Percentiles rank a stretch among this genome's conserved stretches.
Conservation (phyloP, 495 filamentous ascomycete species). For the Physcia stellaris region DNA sequence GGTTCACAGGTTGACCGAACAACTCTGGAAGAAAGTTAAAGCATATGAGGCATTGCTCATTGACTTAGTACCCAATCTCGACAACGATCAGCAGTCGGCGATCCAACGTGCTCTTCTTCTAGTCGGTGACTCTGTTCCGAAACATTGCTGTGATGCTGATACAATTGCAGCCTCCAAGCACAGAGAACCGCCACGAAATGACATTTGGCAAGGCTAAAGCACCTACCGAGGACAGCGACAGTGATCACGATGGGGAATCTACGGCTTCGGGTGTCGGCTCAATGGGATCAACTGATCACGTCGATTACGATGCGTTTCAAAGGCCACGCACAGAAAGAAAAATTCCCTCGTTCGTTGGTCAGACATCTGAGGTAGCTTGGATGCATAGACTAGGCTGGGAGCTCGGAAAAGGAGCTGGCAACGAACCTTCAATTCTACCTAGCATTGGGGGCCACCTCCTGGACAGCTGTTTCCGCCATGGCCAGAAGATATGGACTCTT, state of each 20-base stretch:
- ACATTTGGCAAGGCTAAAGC: background rate
- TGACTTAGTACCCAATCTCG: conserved; percentile 15
- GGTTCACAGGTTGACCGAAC: conserved; percentile 33
- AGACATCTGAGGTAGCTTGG: conserved; percentile 48
- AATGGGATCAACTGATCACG: conserved; percentile 28
- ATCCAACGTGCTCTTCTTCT: conserved; percentile 4
- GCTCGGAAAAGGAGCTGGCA: conserved; percentile 6
- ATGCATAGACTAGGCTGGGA: conserved; percentile 32
- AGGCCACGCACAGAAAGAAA: conserved; percentile 19
- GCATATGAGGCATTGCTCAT: conserved; percentile 27
- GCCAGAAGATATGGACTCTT: conserved; percentile 36
- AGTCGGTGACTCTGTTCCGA: too few relatives aligned
- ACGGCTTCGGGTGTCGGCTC: conserved; percentile 30
- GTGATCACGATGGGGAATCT: conserved; percentile 14
- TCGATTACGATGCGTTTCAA: conserved; percentile 26
- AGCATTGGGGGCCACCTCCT: background rate
- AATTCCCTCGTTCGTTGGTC: conserved; percentile 42
- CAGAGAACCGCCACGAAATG: background rate
- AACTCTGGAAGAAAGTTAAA: conserved; percentile 33
- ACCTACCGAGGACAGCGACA: background rate
- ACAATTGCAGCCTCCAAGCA: conserved; percentile 3
- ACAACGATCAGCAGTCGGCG: conserved; percentile 19
- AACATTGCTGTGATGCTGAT: conserved; percentile 14
- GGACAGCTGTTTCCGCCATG: conserved; percentile 18
- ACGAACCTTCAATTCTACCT: conserved; percentile 8